These are phyloP conservation scores for Neonectria faginata DNA, from an alignment of 2,329 filamentous ascomycete genomes.

Conservation along the genomic window DNA sequence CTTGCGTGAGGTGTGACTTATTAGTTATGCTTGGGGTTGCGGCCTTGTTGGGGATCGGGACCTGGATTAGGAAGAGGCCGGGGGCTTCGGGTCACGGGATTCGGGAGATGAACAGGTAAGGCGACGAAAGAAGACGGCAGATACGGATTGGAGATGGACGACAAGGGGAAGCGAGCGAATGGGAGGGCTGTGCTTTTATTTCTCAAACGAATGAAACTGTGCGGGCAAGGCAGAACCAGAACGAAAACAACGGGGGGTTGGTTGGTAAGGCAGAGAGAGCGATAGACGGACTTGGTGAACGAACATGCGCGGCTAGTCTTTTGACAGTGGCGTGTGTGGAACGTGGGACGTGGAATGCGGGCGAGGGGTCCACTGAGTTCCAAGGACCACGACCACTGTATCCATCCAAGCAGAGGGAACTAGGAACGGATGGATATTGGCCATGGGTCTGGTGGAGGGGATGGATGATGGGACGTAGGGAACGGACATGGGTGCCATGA, in stretches of 20 bases:
- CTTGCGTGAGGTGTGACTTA: neutral
- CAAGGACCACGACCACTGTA: slow-evolving; percentile 9
- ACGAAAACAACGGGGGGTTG: neutral
- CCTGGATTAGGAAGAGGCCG: slow-evolving; percentile 11
- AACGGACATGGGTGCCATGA: slow-evolving; percentile 7
- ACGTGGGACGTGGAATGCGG: neutral
- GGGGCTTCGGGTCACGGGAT: slow-evolving; percentile 10
- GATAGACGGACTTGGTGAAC: neutral
- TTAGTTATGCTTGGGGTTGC: slow-evolving; percentile 6
- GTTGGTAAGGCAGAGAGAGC: slow-evolving; percentile 2
- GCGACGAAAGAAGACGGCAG: slow-evolving; percentile 8
- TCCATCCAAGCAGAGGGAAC: slow-evolving; percentile 5
- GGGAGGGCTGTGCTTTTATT: neutral
- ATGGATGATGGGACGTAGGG: slow-evolving; percentile 8
- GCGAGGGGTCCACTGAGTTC: slow-evolving; percentile 4
- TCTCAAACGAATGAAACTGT: neutral
- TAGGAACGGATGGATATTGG: slow-evolving; percentile 11
- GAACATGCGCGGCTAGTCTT: slow-evolving; percentile 21
- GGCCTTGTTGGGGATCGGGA: slow-evolving; percentile 11
- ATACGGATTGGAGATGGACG: slow-evolving; percentile 11
- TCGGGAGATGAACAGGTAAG: slow-evolving; percentile 15
- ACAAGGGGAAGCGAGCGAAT: slow-evolving; percentile 20
- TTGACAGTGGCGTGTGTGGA: slow-evolving; percentile 12
- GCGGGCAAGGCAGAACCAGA: neutral
- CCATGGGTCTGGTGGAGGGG: slow-evolving; percentile 8